These are phyloP conservation scores for Leccinum huronense DNA, from an alignment of 1,284 basidiomycete genomes.

Conservation along the genomic window DNA sequence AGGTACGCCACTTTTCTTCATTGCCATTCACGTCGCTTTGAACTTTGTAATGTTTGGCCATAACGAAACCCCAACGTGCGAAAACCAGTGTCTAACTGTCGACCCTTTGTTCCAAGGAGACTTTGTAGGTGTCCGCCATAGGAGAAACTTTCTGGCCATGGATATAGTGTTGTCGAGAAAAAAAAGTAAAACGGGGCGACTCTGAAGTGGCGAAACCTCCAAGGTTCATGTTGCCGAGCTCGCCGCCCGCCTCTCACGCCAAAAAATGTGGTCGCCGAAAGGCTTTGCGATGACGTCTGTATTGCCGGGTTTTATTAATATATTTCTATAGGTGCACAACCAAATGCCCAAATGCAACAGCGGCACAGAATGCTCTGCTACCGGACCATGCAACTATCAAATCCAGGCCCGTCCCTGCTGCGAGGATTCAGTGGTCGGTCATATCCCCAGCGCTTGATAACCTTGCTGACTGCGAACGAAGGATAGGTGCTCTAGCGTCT, in stretches of 20 bases:
- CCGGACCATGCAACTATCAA: not conserved
- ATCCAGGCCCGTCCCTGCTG: not conserved
- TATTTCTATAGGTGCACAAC: not conserved
- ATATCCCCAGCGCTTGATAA: not conserved
- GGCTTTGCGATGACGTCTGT: not conserved
- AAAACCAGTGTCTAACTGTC: constrained; percentile 4
- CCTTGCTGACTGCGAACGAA: constrained; percentile 9
- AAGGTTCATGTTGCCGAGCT: not conserved
- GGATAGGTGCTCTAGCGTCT: constrained; percentile 1
- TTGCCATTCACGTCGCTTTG: not conserved
- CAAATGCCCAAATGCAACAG: not conserved
- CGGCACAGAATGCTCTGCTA: not conserved
- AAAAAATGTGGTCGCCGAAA: not conserved
- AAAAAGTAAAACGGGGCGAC: not conserved
- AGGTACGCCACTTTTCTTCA: constrained; percentile 3
- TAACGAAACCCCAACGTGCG: constrained; percentile 5
- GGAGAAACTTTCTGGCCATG: constrained; percentile 3
- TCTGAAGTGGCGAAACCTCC: not conserved
- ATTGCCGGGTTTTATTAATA: not conserved
- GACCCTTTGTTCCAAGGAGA: constrained; percentile 6
- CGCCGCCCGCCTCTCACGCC: constrained; percentile 10
- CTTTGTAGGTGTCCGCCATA: not conserved
- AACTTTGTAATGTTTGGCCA: constrained; percentile 2
- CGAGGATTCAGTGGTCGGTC: not conserved
- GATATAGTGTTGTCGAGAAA: constrained; percentile 8